Percentiles rank a stretch among this genome's conserved stretches.
Evolutionary conservation across 768 basidiomycete genomes (phyloP).

Genomic region (Suillus spraguei): DNA sequence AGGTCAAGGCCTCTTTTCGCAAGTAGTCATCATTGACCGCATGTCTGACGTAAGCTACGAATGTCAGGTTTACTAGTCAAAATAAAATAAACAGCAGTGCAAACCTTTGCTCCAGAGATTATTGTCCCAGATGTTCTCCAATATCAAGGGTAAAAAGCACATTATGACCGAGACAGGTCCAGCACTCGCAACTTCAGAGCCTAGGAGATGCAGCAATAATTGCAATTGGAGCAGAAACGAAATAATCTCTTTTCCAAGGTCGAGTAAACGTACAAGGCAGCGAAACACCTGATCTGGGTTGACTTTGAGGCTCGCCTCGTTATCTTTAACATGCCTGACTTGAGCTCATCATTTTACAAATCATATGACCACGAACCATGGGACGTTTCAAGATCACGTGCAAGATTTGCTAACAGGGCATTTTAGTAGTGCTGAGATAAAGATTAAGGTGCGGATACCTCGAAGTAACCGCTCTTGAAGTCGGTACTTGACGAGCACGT

Average conservation of each 20-base stretch:
- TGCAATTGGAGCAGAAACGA: conserved; percentile 29
- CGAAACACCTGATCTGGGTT: conserved; percentile 7
- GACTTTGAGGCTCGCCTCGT: neutral
- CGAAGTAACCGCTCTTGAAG: conserved; percentile 24
- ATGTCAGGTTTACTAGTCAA: neutral
- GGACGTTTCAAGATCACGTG: conserved; percentile 25
- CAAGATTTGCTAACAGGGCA: conserved; percentile 18
- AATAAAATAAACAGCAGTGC: neutral
- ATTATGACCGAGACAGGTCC: conserved; percentile 25
- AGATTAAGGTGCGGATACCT: conserved; percentile 11
- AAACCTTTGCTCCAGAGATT: conserved; percentile 26
- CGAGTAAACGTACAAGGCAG: conserved; percentile 18
- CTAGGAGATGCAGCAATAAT: conserved; percentile 21
- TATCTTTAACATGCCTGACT: conserved; percentile 11
- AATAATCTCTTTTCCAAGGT: conserved; percentile 13
- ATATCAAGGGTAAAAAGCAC: conserved; percentile 21
- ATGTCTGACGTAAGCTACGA: conserved; percentile 22
- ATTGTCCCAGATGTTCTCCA: conserved; percentile 3
- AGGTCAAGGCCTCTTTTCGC: conserved; percentile 24
- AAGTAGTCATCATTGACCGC: conserved; percentile 21
- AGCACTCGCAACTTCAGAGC: conserved; percentile 18
- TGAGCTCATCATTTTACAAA: neutral
- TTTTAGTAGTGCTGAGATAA: neutral
- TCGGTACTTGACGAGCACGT: conserved; percentile 23
- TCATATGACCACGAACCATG: conserved; percentile 16